Percentiles rank a stretch among this genome's conserved stretches.
Evolutionary conservation across 495 filamentous ascomycete species (phyloP).

Genomic region (Podospora tetraspora): DNA sequence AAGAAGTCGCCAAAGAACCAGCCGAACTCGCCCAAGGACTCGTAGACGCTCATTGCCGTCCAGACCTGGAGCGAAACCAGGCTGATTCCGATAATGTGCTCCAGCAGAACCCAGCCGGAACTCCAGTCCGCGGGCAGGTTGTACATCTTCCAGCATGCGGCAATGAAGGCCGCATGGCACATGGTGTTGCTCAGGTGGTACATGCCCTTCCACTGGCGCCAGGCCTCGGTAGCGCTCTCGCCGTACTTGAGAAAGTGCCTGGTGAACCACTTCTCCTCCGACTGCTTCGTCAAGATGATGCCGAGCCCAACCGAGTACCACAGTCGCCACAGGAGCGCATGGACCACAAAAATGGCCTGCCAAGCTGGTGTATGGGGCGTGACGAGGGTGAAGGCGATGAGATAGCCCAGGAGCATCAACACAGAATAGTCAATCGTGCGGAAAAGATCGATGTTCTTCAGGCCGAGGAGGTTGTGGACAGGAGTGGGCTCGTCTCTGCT

Average conservation of each 20-base stretch:
- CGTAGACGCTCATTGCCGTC: slow-evolving; percentile 91
- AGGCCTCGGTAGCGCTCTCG: slow-evolving; percentile 82
- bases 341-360: slow-evolving; percentile 71
- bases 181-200: slow-evolving; percentile 88
- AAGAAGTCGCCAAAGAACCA: slow-evolving; percentile 99
- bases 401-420: slow-evolving; percentile 65
- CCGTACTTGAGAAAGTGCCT: slow-evolving; percentile 96
- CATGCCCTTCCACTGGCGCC: slow-evolving; percentile 96
- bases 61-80: slow-evolving; percentile 84
- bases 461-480: slow-evolving; percentile 73
- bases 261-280: slow-evolving; percentile 85
- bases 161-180: slow-evolving; percentile 83
- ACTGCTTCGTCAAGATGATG: slow-evolving; percentile 76
- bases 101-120: slow-evolving; percentile 74
- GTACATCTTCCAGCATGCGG: slow-evolving; percentile 96
- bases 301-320: slow-evolving; percentile 93
- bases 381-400: slow-evolving; percentile 63
- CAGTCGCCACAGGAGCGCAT: slow-evolving; percentile 76
- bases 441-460: slow-evolving; percentile 81
- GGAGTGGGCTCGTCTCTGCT: slow-evolving; percentile 46
- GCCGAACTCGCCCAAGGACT: slow-evolving; percentile 94
- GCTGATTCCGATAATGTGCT: slow-evolving; percentile 76
- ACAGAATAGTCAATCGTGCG: slow-evolving; percentile 78
- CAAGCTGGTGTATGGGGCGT: slow-evolving; percentile 72
- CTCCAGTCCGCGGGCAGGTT: slow-evolving; percentile 75